Percentiles rank a stretch among this genome's conserved stretches.
These are phyloP conservation scores for Huntiella savannae DNA, from an alignment of 2,329 filamentous ascomycete genomes.

Conservation along the genomic window DNA sequence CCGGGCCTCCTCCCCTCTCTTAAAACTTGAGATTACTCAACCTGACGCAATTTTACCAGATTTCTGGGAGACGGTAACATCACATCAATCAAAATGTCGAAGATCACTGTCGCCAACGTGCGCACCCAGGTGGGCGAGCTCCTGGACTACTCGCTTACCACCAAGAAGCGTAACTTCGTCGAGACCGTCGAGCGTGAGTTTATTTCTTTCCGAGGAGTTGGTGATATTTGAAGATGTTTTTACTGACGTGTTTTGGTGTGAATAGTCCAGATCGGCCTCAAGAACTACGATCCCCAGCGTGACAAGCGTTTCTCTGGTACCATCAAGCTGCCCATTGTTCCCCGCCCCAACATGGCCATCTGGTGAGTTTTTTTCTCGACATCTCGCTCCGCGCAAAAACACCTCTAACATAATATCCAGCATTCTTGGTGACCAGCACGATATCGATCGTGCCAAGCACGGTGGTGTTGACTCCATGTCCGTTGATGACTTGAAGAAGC, in stretches of 20 bases:
- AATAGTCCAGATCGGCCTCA: constrained; percentile 63
- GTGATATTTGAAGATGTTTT: not conserved
- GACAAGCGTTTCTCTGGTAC: constrained; percentile 99
- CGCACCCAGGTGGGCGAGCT: constrained; percentile 84
- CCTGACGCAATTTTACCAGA: constrained; percentile 12
- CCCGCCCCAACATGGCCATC: constrained; percentile 78
- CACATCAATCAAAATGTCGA: constrained; percentile 45
- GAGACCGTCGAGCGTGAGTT: constrained; percentile 54
- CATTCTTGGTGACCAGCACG: constrained; percentile 63
- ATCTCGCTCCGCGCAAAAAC: not conserved
- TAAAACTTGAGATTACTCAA: constrained; percentile 3
- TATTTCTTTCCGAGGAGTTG: not conserved
- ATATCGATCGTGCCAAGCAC: constrained; percentile 99
- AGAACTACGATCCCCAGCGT: constrained; percentile 99
- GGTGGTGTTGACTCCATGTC: constrained; percentile 97
- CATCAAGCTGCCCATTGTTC: constrained; percentile 82
- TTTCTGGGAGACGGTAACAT: constrained; percentile 54
- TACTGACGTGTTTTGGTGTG: constrained; percentile 5
- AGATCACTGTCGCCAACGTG: constrained; percentile 87
- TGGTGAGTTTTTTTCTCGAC: constrained; percentile 25
- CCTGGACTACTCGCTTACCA: constrained; percentile 81
- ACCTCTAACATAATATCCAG: constrained; percentile 12
- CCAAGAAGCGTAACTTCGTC: constrained; percentile 97
- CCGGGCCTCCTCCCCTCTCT: not conserved
- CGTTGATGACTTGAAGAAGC: constrained; percentile 97